Evolutionary conservation across 2,329 filamentous ascomycete genomes (phyloP).

Genomic region (Elsinoe australis): DNA sequence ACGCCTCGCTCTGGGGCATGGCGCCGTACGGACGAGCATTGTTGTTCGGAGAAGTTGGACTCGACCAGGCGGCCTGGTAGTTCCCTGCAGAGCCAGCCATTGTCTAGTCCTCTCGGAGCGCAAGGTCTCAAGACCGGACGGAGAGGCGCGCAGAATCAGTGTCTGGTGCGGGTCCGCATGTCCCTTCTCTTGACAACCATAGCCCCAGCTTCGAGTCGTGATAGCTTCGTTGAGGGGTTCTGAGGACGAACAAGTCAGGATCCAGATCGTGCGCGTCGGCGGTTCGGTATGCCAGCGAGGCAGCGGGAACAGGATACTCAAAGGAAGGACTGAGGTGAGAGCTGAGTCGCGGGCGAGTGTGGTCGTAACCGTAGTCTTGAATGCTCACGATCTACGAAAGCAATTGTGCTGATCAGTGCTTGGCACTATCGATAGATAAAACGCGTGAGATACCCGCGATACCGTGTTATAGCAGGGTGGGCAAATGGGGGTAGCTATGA

Average conservation of each 20-base stretch:
- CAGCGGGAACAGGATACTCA: too few species aligned
- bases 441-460: too few species aligned
- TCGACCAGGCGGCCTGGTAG: neutral
- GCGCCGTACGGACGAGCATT: neutral
- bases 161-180: neutral
- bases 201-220: too few species aligned
- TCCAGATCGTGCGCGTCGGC: neutral
- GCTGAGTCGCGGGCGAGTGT: too few species aligned
- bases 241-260: neutral
- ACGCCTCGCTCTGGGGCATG: neutral
- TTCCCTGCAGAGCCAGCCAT: slow-evolving; percentile 1
- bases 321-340: too few species aligned
- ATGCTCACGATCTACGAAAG: too few species aligned
- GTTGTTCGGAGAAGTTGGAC: neutral
- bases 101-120: neutral
- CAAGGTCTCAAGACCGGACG: neutral
- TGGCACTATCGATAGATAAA: neutral
- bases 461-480: too few species aligned
- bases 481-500: too few species aligned
- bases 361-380: too few species aligned
- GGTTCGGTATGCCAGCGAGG: neutral
- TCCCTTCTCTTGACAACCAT: slow-evolving; percentile 2
- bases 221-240: neutral
- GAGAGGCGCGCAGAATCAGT: neutral
- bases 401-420: too few species aligned